These are phyloP conservation scores for peach (Prunus persica) DNA, from an alignment of 306 rosid species.

Conservation along the genomic window DNA sequence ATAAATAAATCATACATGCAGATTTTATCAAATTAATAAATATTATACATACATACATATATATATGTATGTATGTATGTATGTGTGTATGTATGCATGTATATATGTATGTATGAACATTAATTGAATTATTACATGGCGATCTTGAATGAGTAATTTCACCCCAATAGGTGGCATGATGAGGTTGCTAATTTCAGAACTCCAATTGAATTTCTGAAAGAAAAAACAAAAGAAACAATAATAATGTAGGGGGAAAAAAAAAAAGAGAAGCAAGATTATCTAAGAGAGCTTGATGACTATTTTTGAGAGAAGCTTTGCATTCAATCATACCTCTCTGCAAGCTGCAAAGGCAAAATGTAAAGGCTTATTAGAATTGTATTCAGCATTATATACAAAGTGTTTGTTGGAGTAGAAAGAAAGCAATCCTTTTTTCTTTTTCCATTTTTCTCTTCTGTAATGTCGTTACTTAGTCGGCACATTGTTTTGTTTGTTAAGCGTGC, in stretches of 20 bases:
- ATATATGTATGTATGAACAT: no score
- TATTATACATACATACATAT: no score
- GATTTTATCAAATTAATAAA: no score
- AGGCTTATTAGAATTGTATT: background rate
- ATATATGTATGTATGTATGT: no score
- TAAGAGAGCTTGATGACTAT: background rate
- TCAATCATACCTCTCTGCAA: background rate
- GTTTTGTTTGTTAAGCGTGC: slow-evolving; percentile 45
- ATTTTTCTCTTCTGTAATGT: slow-evolving; percentile 26
- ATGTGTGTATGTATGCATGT: no score
- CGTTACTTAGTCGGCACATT: slow-evolving; percentile 80
- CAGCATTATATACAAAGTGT: background rate
- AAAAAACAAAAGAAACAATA: background rate
- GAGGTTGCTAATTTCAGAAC: background rate
- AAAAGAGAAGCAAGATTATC: no score
- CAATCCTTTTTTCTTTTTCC: slow-evolving; percentile 21
- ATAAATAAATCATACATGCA: background rate
- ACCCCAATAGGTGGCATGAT: slow-evolving; percentile 53
- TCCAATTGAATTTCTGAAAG: background rate
- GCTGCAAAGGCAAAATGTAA: background rate
- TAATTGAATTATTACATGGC: slow-evolving; percentile 56
- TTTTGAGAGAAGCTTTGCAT: no score
- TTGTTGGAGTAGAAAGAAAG: slow-evolving; percentile 41
- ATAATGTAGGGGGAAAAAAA: background rate
- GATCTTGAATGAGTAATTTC: slow-evolving; percentile 36